Evolutionary conservation across 2,329 filamentous ascomycete genomes (phyloP), one percentile per base, ranked within the genome.

Genomic region (Calycina herbarum): DNA sequence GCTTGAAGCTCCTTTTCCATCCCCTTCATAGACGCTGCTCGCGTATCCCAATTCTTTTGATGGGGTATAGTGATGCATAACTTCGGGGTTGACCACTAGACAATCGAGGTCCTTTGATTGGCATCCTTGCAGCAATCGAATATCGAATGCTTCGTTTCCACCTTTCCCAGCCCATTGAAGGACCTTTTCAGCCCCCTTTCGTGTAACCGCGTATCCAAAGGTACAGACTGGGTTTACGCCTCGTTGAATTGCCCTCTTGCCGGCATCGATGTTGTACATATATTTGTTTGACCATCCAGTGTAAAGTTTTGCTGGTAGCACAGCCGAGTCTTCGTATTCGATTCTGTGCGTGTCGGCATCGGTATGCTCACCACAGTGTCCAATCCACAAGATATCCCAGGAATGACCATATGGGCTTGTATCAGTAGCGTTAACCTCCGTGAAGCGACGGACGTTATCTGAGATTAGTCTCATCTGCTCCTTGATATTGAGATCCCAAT

Each of bases 401-500:
- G 75, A 73, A 27, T 77, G 74, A 15, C 74, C 77, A n/a, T 71
- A 73, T 1, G 76, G 74, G 5, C 71, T 72, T n/a, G 40, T 42
- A 35, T 65, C n/a, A 5, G 65, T 45, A 11, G 27, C 6, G 20
- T 66, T 56, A 17, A 62, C 42, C 11, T 61, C 33, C 1, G 59
- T 63, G 31, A 66, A 17, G 20, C 45, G 17, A 17, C 67, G 64
- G 15, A 59, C 27, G 7, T 62, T 64, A 10, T 45, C 40, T 3
- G 74, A 73, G 57, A 77, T 73, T 62, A 64, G 75, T 67, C 7
- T 67, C 45, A 67, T 60, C 27, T 67, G 65, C 24, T 51, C 40
- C 10, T 45, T 61, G n/a, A 67, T 62, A 7, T 75, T 71, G 57
- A 79, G 74, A 63, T 81, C 79, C 80, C 79, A 82, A 64, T 82